phyloP scores from a whole-genome alignment of 2,329 filamentous ascomycete genomes.

The Lizonia empirigonia region DNA sequence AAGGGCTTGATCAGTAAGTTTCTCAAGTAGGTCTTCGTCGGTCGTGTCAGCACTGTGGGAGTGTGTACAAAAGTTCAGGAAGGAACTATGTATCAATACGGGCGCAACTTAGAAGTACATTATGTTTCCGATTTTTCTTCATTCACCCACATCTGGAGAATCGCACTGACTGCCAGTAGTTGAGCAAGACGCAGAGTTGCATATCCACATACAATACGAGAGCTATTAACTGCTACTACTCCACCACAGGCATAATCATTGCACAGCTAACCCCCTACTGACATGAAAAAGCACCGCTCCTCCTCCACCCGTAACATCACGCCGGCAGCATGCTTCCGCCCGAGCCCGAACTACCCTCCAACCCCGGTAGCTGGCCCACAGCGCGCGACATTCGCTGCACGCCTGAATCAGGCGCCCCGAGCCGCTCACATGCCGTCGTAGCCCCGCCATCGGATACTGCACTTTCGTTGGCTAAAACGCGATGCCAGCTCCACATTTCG shows the following conservation, averaged over 20 bases:
- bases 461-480: neutral
- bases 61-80: neutral
- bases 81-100: neutral
- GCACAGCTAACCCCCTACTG: too few relatives aligned
- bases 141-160: neutral
- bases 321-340: too few relatives aligned
- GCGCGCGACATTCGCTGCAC: too few relatives aligned
- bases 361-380: too few relatives aligned
- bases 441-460: neutral
- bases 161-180: neutral
- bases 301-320: too few relatives aligned
- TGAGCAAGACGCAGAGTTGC: neutral
- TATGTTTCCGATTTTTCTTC: neutral
- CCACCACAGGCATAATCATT: too few relatives aligned
- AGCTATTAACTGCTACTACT: neutral
- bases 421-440: neutral
- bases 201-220: neutral
- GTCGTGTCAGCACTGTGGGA: neutral
- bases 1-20: conserved; percentile 37
- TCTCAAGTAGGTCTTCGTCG: conserved; percentile 24
- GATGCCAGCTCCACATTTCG: neutral
- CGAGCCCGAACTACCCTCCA: too few relatives aligned
- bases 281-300: too few relatives aligned
- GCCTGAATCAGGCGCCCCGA: neutral
- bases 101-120: neutral